These are phyloP conservation scores for Metschnikowia matae DNA, from an alignment of 805 yeast species.

Conservation along the genomic window DNA sequence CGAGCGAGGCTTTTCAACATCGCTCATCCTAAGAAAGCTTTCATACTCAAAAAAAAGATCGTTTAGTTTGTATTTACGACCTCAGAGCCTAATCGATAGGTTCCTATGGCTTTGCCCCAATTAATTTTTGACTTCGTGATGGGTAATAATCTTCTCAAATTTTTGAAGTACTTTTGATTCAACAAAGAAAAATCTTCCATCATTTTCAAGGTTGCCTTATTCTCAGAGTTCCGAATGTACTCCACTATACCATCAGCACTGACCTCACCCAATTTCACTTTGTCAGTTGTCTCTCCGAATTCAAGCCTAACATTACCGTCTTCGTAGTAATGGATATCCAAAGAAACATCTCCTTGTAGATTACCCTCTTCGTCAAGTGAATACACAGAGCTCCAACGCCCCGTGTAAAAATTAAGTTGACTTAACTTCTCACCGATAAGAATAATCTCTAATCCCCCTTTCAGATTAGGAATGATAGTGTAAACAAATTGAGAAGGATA, in stretches of 20 bases:
- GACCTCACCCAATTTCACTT: conserved; percentile 18
- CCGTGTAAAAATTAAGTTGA: conserved; percentile 80
- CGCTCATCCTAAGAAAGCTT: neutral
- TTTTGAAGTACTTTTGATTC: conserved; percentile 79
- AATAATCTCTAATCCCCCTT: conserved; percentile 41
- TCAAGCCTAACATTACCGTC: conserved; percentile 90
- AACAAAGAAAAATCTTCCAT: conserved; percentile 62
- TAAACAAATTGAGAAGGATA: conserved; percentile 57
- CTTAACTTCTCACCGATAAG: conserved; percentile 70
- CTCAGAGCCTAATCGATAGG: conserved; percentile 81
- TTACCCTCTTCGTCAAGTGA: conserved; percentile 27
- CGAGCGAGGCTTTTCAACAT: neutral
- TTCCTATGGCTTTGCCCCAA: conserved; percentile 94
- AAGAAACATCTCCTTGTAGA: conserved; percentile 51
- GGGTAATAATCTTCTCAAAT: conserved; percentile 85
- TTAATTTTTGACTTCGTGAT: conserved; percentile 86
- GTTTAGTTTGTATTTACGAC: conserved; percentile 42
- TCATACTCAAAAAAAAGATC: neutral
- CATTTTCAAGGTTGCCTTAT: conserved; percentile 53
- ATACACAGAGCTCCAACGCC: conserved; percentile 79
- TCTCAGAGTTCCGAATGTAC: conserved; percentile 54
- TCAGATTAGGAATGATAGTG: conserved; percentile 36
- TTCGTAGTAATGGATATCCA: conserved; percentile 89
- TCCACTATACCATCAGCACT: conserved; percentile 34
- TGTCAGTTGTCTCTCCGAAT: conserved; percentile 32